phyloP scores from a whole-genome alignment of 2,329 filamentous ascomycete genomes.

The Dactylella cylindrospora region DNA sequence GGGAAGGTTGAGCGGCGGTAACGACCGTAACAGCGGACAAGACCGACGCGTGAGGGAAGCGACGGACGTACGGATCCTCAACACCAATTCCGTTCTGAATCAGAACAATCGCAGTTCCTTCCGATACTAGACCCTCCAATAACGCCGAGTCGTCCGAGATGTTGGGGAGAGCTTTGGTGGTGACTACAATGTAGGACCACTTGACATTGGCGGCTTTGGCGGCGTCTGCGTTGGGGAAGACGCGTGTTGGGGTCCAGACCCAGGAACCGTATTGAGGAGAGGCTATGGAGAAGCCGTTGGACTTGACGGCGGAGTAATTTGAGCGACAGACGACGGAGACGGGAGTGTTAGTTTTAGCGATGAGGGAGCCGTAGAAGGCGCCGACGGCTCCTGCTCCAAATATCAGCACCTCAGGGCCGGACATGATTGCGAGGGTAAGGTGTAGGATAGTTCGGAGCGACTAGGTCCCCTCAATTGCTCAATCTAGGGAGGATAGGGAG shows the following conservation, averaged over 20 bases:
- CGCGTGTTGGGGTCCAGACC: slow-evolving; percentile 63
- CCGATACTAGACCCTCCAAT: slow-evolving; percentile 40
- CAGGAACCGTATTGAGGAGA: slow-evolving; percentile 70
- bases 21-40: slow-evolving; percentile 62
- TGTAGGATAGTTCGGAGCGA: no score
- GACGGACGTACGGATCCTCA: slow-evolving; percentile 58
- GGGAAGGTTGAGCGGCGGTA: slow-evolving; percentile 57
- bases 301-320: slow-evolving; percentile 67
- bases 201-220: slow-evolving; percentile 56
- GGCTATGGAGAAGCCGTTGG: slow-evolving; percentile 64
- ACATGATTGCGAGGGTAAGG: not conserved
- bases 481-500: not conserved
- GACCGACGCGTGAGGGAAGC: slow-evolving; percentile 59
- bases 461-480: no score
- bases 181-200: slow-evolving; percentile 71
- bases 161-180: slow-evolving; percentile 67
- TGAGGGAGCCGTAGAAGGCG: slow-evolving; percentile 46
- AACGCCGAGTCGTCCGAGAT: slow-evolving; percentile 38
- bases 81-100: slow-evolving; percentile 66
- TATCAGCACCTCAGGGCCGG: slow-evolving; percentile 24
- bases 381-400: slow-evolving; percentile 45
- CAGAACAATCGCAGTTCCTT: slow-evolving; percentile 60
- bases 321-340: slow-evolving; percentile 73
- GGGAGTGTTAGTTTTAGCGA: slow-evolving; percentile 54
- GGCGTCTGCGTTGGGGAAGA: slow-evolving; percentile 62